Percentiles rank a stretch among this genome's conserved stretches.
Evolutionary conservation across 2,329 filamentous ascomycete genomes (phyloP).

Genomic region (Rhynchosporium graminicola): DNA sequence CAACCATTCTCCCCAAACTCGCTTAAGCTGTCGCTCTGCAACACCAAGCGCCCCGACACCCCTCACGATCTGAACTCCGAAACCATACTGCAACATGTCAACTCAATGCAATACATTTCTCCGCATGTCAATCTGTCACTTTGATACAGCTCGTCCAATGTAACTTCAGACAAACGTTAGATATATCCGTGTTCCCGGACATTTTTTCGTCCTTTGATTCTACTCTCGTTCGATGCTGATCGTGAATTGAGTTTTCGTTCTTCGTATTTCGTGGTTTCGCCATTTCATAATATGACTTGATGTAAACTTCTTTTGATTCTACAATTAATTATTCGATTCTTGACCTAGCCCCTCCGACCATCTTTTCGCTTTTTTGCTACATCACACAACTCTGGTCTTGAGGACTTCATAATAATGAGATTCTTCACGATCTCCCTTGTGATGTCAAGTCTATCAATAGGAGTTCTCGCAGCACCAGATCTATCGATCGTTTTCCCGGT

Average conservation of each 20-base stretch:
- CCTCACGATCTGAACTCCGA: slow-evolving; percentile 5
- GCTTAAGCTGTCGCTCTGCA: background rate
- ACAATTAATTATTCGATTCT: no score
- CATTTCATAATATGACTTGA: background rate
- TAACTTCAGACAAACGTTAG: slow-evolving; percentile 5
- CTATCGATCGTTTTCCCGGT: slow-evolving; percentile 22
- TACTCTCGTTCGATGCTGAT: background rate
- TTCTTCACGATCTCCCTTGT: background rate
- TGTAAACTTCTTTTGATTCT: background rate
- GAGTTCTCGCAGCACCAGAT: slow-evolving; percentile 11
- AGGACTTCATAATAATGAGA: background rate
- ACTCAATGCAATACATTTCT: slow-evolving; percentile 6
- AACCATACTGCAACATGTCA: slow-evolving; percentile 1
- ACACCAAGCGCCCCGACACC: background rate
- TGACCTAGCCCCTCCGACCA: no score
- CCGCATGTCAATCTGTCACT: background rate
- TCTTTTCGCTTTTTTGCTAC: background rate
- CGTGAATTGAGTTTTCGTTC: background rate
- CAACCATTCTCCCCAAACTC: background rate
- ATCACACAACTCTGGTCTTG: no score
- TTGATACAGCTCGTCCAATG: background rate
- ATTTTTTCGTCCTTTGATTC: background rate
- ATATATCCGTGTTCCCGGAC: background rate
- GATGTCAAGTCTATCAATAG: background rate
- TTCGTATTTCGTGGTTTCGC: background rate